Percentiles rank a stretch among this genome's conserved stretches.
These are phyloP conservation scores for Sporothrix luriei DNA, from an alignment of 2,329 filamentous ascomycete species.

Conservation along the genomic window DNA sequence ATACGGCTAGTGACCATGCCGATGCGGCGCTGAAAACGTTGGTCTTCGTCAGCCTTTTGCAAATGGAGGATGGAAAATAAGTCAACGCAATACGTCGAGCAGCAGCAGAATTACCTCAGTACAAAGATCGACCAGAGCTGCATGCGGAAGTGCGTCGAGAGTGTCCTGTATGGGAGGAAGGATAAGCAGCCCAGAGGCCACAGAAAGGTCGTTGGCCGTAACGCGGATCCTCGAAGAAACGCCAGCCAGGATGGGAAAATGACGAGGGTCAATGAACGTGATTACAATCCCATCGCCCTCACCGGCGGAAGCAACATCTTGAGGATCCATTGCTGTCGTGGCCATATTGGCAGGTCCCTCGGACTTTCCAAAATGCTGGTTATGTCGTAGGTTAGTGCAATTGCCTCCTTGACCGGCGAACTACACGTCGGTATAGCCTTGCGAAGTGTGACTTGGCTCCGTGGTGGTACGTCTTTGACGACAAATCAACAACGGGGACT, in stretches of 20 bases:
- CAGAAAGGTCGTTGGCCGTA: not conserved
- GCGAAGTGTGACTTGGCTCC: not conserved
- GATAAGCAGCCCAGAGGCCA: constrained; percentile 13
- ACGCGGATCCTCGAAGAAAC: not conserved
- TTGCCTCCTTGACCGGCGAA: not conserved
- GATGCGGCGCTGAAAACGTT: not conserved
- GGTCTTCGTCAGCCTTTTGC: not conserved
- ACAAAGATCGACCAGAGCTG: constrained; percentile 2
- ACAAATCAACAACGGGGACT: too few relatives aligned
- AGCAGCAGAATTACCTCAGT: not conserved
- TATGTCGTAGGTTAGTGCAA: not conserved
- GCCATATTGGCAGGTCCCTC: not conserved
- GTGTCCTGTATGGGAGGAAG: constrained; percentile 1
- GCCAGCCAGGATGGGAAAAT: not conserved
- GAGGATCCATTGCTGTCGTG: not conserved
- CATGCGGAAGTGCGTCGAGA: not conserved
- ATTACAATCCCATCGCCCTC: constrained; percentile 12
- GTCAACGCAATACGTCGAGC: not conserved
- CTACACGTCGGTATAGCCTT: not conserved
- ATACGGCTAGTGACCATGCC: constrained; percentile 15
- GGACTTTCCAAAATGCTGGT: not conserved
- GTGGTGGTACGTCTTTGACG: not conserved
- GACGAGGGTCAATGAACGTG: constrained; percentile 6
- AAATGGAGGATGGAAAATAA: not conserved
- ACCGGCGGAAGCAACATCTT: not conserved